phyloP scores from a whole-genome alignment of 768 basidiomycete species.

The Lactarius sp. region DNA sequence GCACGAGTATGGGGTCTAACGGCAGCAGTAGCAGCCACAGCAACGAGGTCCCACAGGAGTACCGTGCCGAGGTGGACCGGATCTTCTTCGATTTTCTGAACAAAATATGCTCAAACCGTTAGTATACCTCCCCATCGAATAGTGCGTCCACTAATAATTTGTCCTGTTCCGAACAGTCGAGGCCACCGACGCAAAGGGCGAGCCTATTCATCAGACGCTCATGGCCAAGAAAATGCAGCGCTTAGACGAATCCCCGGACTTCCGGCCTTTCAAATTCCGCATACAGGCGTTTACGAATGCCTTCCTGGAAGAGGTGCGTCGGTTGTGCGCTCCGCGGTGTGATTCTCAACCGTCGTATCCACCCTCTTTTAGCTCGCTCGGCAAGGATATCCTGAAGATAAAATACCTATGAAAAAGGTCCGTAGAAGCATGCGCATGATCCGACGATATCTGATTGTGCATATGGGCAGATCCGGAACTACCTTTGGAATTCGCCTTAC shows the following conservation, averaged over 20 bases:
- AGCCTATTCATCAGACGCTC: constrained; percentile 94
- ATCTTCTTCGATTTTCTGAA: constrained; percentile 90
- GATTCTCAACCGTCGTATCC: background rate
- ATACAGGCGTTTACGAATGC: constrained; percentile 97
- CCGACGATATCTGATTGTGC: constrained; percentile 19
- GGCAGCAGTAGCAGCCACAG: constrained; percentile 34
- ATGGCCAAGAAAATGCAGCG: constrained; percentile 99
- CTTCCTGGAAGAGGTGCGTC: constrained; percentile 81
- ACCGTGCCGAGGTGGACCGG: constrained; percentile 75
- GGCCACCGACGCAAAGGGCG: constrained; percentile 89
- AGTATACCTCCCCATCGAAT: constrained; percentile 33
- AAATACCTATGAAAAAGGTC: constrained; percentile 96
- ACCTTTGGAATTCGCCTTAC: constrained; percentile 90
- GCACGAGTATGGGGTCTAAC: constrained; percentile 24
- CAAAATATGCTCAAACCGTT: constrained; percentile 83
- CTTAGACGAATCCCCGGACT: constrained; percentile 92
- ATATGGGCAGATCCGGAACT: constrained; percentile 71
- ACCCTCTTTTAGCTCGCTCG: constrained; percentile 56
- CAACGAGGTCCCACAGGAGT: constrained; percentile 75
- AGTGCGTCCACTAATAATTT: constrained; percentile 22
- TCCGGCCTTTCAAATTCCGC: constrained; percentile 97
- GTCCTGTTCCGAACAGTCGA: constrained; percentile 57
- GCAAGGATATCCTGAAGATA: constrained; percentile 88
- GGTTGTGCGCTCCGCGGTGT: constrained; percentile 18
- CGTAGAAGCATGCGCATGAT: constrained; percentile 26